Base-by-base conservation (phyloP, 2,329 filamentous ascomycete species). In the Endocalyx cinctus region DNA sequence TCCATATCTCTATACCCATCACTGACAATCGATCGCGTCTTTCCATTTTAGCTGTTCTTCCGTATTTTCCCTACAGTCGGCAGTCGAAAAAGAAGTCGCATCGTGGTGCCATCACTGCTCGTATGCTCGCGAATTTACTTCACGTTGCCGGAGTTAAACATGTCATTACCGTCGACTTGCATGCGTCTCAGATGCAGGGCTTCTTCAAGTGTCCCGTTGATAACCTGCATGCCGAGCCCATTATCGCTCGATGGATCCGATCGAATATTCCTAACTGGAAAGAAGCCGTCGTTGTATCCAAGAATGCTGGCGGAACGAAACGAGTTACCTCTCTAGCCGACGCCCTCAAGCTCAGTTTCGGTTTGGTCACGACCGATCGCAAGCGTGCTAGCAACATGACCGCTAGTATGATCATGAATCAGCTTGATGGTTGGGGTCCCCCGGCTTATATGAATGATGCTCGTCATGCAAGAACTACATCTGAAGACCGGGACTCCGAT, bases 51-150 rank as follows among this genome's bases (percentile, higher is more conserved):
- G 87, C 87, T 46, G 86, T 92, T 44, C 77, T 92, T 54, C 87
- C 87, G 10, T 97, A 97, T 66, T 98, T 97, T 56, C 92, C 92
- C n/a, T 98, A 98, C 69, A 96, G 88, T 49, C 87, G 92, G 42
- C 92, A 98, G 63, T 97, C 90, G 38, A 98, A 98, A 73, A 97
- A 97, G 74, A 98, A 98, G 67, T 88, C 87, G 36, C 90, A 97
- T 57, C 79, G 92, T 46, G 92, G 92, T 32, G 88, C 92, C 38
- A 97, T 98, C 55, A 96, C 92, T 7, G 92, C 92, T 35, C 82
- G 90, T 48, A 95, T 98, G 88, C 77, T 98, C 33, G 90, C 92
- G 41, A 98, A 98, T 60, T 77, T 97, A 31, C 79, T 98, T 48
- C 78, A 85, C 40, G 85, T 98, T 37, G 92, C 92, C 32, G 92